Base-by-base conservation (phyloP, 1,139 yeast species). In the Yamadazyma spencermartinsiae region DNA sequence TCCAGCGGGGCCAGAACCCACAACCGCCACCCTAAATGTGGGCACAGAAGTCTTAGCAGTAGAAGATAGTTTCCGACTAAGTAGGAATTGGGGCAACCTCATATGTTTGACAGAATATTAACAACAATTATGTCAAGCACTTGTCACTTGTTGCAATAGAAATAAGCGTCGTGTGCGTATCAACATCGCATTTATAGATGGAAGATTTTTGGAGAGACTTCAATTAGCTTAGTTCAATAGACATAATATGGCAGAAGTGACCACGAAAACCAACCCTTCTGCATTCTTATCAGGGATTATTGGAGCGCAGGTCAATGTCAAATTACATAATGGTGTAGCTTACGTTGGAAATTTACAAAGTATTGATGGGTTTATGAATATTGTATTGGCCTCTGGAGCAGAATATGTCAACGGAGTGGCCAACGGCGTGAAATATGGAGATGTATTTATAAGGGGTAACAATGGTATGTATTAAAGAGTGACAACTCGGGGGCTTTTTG, bases 1-100 rank as follows among this genome's bases (percentile, higher is more conserved):
- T 0, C 96, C 98, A 0, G 97, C 94, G 0, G 99, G 98, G 0
- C 99, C 99, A 0, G 97, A 79, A 0, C 99, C 99, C 2, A 92
- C 80, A 10, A 92, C 75, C 1, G 98, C 92, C 15, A 83, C 68
- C 36, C 68, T 66, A 32, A 37, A 48, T 4, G 46, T 42, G 8
- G 49, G 50, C 3, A 44, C 19, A 8, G 31, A 27, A 12, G 21
- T 4, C 4, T 7, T 30, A 12, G 33, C 15, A 19, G 33, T 8
- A 8, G 24, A 18, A 11, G 15, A 30, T 9, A 28, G 16, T 13
- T 12, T 3, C 16, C 31, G 15, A n/a, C 15, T 16, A 23, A 23
- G n/a, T 11, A 11, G 26, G 12, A 23, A 19, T 9, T 19, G 26
- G 26, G n/a, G 4, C n/a, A 24, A n/a, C 26, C n/a, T n/a, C n/a